phyloP scores from a whole-genome alignment of 2,329 filamentous ascomycete genomes.

The Aspergillus awamori region DNA sequence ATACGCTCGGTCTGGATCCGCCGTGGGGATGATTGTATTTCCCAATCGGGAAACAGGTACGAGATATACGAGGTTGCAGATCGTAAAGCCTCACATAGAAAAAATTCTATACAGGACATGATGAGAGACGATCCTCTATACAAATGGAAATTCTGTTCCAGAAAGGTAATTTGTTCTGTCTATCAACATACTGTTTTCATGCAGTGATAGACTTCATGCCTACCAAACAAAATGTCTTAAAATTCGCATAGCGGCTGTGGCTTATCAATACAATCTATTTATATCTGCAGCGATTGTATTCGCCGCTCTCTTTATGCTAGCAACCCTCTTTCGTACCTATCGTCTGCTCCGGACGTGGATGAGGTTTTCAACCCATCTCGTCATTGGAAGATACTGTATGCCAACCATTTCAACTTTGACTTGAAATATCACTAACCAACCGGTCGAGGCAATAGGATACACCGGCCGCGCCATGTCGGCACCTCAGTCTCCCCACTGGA shows the following conservation, averaged over 20 bases:
- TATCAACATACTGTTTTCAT: too few relatives aligned
- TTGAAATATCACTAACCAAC: not conserved
- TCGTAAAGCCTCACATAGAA: not conserved
- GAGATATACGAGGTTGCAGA: slow-evolving; percentile 22
- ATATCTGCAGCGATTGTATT: not conserved
- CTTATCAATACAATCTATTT: not conserved
- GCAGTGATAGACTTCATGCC: too few relatives aligned
- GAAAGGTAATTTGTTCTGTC: too few relatives aligned
- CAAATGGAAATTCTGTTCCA: not conserved
- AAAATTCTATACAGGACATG: not conserved
- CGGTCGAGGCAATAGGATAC: slow-evolving; percentile 58
- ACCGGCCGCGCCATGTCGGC: slow-evolving; percentile 52
- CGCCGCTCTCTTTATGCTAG: not conserved
- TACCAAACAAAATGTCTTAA: not conserved
- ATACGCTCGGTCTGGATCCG: not conserved
- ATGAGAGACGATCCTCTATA: not conserved
- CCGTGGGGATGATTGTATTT: not conserved
- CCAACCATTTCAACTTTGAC: not conserved
- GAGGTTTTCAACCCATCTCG: not conserved
- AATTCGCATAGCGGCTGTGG: not conserved
- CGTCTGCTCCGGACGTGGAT: not conserved
- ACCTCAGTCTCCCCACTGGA: slow-evolving; percentile 33
- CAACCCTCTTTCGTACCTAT: not conserved
- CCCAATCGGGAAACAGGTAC: slow-evolving; percentile 22
- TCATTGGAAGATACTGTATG: slow-evolving; percentile 1